phyloP scores from a whole-genome alignment of 2,329 filamentous ascomycete genomes.

The Fusarium buxicola region DNA sequence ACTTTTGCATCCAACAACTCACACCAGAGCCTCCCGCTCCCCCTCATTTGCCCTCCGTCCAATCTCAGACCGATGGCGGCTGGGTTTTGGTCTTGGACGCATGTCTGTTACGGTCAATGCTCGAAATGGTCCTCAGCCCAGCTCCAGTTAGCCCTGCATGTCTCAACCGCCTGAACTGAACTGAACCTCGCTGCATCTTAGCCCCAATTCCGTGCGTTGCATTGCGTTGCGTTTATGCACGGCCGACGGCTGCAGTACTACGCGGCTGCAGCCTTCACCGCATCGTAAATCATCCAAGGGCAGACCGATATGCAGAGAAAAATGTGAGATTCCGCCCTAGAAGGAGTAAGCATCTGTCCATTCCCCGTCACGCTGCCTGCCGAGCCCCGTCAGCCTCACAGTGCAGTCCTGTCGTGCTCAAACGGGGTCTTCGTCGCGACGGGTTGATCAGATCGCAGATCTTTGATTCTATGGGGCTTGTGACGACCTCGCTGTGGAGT shows the following conservation, averaged over 20 bases:
- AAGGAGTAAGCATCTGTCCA: slow-evolving; percentile 16
- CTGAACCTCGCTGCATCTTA: slow-evolving; percentile 15
- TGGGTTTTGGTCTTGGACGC: neutral
- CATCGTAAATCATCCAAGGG: slow-evolving; percentile 14
- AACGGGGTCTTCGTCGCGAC: too few relatives aligned
- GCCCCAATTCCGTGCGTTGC: neutral
- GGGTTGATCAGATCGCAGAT: slow-evolving; percentile 35
- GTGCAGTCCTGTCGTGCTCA: too few relatives aligned
- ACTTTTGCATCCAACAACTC: slow-evolving; percentile 26
- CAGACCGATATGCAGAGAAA: slow-evolving; percentile 12
- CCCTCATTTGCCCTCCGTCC: neutral
- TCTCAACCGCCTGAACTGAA: neutral
- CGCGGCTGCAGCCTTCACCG: slow-evolving; percentile 25
- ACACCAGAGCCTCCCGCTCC: slow-evolving; percentile 2
- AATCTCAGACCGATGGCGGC: neutral
- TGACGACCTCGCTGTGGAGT: slow-evolving; percentile 24
- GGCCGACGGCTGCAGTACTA: neutral
- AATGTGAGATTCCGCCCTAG: neutral
- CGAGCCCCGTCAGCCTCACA: neutral
- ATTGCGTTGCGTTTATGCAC: slow-evolving; percentile 18
- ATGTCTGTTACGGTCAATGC: neutral
- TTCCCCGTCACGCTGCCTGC: neutral
- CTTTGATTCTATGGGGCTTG: slow-evolving; percentile 23
- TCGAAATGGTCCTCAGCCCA: slow-evolving; percentile 7
- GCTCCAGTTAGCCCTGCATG: slow-evolving; percentile 6